phyloP scores from a whole-genome alignment of 176 grass and related monocot genomes.

The Aegilops speltoides region DNA sequence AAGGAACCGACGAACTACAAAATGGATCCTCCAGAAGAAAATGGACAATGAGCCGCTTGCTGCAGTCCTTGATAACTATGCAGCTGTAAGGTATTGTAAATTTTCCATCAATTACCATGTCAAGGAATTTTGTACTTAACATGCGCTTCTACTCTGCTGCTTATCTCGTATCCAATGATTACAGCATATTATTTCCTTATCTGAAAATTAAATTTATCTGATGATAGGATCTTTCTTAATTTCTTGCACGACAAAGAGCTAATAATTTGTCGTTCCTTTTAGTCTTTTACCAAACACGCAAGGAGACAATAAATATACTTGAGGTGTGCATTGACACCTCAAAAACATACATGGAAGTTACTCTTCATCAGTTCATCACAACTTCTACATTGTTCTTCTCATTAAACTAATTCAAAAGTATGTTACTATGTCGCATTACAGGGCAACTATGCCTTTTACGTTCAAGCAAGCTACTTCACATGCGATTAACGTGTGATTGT shows the following conservation, averaged over 20 bases:
- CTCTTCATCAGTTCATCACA: neutral
- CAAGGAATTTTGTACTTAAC: neutral
- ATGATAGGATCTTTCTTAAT: neutral
- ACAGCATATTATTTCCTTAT: neutral
- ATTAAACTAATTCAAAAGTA: slow-evolving; percentile 10
- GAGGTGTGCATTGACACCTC: slow-evolving; percentile 5
- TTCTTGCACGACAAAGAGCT: neutral
- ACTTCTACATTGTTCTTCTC: neutral
- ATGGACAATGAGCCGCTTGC: slow-evolving; percentile 54
- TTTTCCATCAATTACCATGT: slow-evolving; percentile 24
- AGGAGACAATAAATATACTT: neutral
- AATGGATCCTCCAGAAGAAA: slow-evolving; percentile 74
- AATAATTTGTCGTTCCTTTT: neutral
- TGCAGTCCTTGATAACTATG: slow-evolving; percentile 46
- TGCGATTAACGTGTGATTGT: neutral
- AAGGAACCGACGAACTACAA: slow-evolving; percentile 57
- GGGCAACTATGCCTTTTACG: neutral
- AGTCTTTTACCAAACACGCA: neutral
- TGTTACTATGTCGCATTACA: neutral
- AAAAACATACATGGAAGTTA: neutral
- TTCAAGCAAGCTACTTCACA: slow-evolving; percentile 6
- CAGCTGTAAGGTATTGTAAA: slow-evolving; percentile 53
- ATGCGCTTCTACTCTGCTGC: neutral
- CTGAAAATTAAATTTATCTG: neutral
- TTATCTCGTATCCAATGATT: slow-evolving; percentile 3